Conservation (phyloP, 805 yeast species). For the Candida fluviatilis region DNA sequence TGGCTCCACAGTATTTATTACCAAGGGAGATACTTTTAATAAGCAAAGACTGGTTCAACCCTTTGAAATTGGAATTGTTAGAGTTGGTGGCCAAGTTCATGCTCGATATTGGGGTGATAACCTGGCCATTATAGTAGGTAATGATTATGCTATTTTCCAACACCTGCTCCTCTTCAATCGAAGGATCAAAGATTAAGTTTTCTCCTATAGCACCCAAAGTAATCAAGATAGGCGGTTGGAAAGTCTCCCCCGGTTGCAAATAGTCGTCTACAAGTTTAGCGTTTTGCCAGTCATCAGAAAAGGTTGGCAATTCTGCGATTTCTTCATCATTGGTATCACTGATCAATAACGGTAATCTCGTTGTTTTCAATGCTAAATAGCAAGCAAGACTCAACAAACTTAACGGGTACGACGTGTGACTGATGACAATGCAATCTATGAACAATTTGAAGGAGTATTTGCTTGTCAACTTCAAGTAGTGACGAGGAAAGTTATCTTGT, state of each 20-base stretch:
- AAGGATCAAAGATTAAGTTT: slow-evolving; percentile 76
- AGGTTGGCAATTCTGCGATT: slow-evolving; percentile 85
- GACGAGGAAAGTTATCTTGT: slow-evolving; percentile 47
- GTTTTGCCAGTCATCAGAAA: slow-evolving; percentile 81
- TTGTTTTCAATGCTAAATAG: slow-evolving; percentile 76
- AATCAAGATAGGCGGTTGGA: slow-evolving; percentile 73
- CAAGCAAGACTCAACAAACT: slow-evolving; percentile 75
- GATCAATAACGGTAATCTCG: slow-evolving; percentile 67
- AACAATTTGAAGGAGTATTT: slow-evolving; percentile 72
- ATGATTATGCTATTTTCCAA: slow-evolving; percentile 77
- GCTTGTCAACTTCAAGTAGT: slow-evolving; percentile 58
- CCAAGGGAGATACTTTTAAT: slow-evolving; percentile 55
- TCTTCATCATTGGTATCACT: slow-evolving; percentile 69
- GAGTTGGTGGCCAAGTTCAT: slow-evolving; percentile 56
- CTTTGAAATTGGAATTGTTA: slow-evolving; percentile 46
- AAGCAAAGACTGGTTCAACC: slow-evolving; percentile 47
- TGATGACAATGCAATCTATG: slow-evolving; percentile 76
- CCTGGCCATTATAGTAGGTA: slow-evolving; percentile 64
- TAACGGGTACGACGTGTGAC: slow-evolving; percentile 76
- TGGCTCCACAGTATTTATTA: slow-evolving; percentile 55
- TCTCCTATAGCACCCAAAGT: slow-evolving; percentile 72
- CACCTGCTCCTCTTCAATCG: slow-evolving; percentile 83
- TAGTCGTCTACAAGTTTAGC: slow-evolving; percentile 43
- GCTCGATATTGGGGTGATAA: slow-evolving; percentile 70
- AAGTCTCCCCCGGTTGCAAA: slow-evolving; percentile 21